Conservation (phyloP, 192 early-diverging fungal species). For the Coemansia sp. region DNA sequence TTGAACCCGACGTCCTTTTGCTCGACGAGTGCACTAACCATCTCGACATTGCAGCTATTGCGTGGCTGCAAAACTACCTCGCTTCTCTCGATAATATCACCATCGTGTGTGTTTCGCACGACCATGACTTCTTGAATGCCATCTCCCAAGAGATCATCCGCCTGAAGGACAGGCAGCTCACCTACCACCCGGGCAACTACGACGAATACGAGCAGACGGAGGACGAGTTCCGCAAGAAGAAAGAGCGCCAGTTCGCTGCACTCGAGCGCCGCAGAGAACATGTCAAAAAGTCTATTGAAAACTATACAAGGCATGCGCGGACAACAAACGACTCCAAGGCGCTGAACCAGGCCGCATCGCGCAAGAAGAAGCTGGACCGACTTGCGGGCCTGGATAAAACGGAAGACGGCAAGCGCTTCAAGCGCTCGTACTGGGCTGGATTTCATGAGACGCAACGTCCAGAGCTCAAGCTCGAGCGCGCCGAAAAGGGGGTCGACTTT, state of each 20-base stretch:
- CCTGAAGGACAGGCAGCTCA: constrained; percentile 67
- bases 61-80: constrained; percentile 87
- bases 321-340: constrained; percentile 81
- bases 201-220: constrained; percentile 76
- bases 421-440: constrained; percentile 60
- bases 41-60: constrained; percentile 84
- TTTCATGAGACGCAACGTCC: constrained; percentile 56
- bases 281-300: constrained; percentile 77
- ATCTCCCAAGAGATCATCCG: constrained; percentile 75
- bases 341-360: constrained; percentile 68
- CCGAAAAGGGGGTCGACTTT: constrained; percentile 61
- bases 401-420: constrained; percentile 70
- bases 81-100: constrained; percentile 61
- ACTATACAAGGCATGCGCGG: constrained; percentile 68
- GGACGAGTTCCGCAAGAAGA: constrained; percentile 69
- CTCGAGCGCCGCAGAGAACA: constrained; percentile 71
- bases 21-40: constrained; percentile 90
- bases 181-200: constrained; percentile 83
- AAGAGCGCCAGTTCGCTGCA: constrained; percentile 62
- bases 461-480: constrained; percentile 59
- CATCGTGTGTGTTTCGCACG: constrained; percentile 86
- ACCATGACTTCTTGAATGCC: constrained; percentile 81
- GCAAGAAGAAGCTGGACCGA: constrained; percentile 74
- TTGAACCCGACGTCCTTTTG: constrained; percentile 79
- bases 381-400: constrained; percentile 62